Evolutionary conservation across 208 protist species (phyloP).

Genomic region (Leishmania amazonensis): DNA sequence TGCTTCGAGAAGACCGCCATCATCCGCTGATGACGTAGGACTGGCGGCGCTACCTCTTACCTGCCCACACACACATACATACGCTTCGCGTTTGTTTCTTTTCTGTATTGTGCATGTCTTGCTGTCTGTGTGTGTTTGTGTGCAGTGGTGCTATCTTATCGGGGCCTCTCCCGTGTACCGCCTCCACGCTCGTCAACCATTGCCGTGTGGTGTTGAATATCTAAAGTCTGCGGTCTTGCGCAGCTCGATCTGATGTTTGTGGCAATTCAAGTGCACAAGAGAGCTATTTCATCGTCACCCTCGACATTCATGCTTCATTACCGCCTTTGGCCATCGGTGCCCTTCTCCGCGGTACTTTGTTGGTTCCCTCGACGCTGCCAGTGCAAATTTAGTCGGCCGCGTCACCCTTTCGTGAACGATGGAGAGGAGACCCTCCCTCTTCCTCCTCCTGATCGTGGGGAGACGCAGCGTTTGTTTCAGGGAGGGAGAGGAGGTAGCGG

Average conservation of each 20-base stretch:
- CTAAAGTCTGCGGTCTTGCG: background rate
- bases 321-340: background rate
- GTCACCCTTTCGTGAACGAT: background rate
- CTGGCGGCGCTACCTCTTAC: no score
- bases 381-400: background rate
- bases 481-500: no score
- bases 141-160: background rate
- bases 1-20: slow-evolving; percentile 88
- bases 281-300: background rate
- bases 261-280: background rate
- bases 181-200: background rate
- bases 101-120: background rate
- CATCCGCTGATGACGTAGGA: slow-evolving; percentile 54
- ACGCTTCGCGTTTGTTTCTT: background rate
- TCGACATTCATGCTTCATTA: background rate
- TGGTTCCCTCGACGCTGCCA: background rate
- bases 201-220: background rate
- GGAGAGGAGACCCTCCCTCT: background rate
- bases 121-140: background rate
- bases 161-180: background rate
- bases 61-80: no score
- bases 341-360: background rate
- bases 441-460: no score
- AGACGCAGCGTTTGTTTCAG: no score
- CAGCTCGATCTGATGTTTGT: background rate